Conservation (phyloP, 768 basidiomycete genomes). For the Boletus vermiculosoides region DNA sequence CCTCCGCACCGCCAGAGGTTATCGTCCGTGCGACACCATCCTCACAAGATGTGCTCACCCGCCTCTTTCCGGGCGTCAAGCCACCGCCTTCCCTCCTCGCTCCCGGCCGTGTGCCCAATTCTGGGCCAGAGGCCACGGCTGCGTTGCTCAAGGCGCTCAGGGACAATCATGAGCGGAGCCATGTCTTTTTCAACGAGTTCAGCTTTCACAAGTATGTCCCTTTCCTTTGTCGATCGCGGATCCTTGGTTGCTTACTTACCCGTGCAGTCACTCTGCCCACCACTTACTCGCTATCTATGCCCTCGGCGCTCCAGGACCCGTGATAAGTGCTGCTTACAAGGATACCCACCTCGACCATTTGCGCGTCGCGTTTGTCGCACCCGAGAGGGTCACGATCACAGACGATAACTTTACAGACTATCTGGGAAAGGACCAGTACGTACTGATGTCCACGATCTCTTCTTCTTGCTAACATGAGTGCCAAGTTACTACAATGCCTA, state of each 20-base stretch:
- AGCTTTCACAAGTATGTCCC: constrained; percentile 33
- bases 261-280: constrained; percentile 54
- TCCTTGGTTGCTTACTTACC: background rate
- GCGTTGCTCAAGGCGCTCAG: constrained; percentile 42
- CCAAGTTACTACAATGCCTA: constrained; percentile 34
- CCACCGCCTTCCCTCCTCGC: constrained; percentile 36
- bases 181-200: constrained; percentile 51
- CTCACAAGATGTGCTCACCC: constrained; percentile 20
- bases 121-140: constrained; percentile 38
- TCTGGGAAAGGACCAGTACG: constrained; percentile 33
- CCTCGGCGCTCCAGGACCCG: constrained; percentile 48
- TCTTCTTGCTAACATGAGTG: background rate
- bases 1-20: constrained; percentile 28
- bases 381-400: constrained; percentile 25
- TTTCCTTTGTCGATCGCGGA: background rate
- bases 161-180: constrained; percentile 52
- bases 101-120: constrained; percentile 38
- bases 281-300: constrained; percentile 58
- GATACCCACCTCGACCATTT: constrained; percentile 39
- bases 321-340: constrained; percentile 44
- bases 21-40: constrained; percentile 24
- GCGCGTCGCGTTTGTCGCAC: constrained; percentile 33
- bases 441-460: background rate
- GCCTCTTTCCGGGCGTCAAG: constrained; percentile 33
- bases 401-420: constrained; percentile 25